These are phyloP conservation scores for Tieghemostelium lacteum DNA, from an alignment of 78 protist genomes.

Conservation along the genomic window DNA sequence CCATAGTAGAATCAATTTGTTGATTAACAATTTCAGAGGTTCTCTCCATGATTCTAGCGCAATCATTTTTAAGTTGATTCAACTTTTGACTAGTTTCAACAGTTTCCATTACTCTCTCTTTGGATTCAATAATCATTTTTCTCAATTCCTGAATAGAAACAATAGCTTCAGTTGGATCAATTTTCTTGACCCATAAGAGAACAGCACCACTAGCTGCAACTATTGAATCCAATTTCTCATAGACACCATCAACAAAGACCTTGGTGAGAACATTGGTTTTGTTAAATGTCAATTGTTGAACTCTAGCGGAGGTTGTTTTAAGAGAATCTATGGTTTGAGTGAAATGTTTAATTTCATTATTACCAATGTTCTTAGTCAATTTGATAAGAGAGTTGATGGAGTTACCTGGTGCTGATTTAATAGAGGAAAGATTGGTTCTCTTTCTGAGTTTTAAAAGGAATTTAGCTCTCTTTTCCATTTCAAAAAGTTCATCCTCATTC, in stretches of 20 bases:
- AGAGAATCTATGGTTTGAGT: not conserved
- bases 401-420: conserved; percentile 19
- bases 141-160: not conserved
- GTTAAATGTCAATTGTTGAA: not conserved
- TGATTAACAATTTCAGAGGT: too few relatives aligned
- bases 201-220: conserved; percentile 14
- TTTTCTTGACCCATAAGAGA: conserved; percentile 7
- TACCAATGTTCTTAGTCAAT: not conserved
- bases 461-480: conserved; percentile 50
- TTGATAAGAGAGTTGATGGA: conserved; percentile 4
- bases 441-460: conserved; percentile 44
- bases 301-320: not conserved
- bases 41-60: too few relatives aligned
- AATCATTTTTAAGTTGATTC: too few relatives aligned
- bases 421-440: conserved; percentile 22
- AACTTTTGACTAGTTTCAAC: too few relatives aligned
- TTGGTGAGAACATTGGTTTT: not conserved
- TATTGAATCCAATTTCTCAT: not conserved
- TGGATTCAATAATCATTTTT: conserved; percentile 9
- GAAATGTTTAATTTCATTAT: not conserved
- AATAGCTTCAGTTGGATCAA: conserved; percentile 15
- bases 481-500: conserved; percentile 15
- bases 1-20: too few relatives aligned
- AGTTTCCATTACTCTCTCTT: too few relatives aligned
- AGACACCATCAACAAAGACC: conserved; percentile 23